Conservation (phyloP, 805 yeast genomes). For the Osmozyma mogii region DNA sequence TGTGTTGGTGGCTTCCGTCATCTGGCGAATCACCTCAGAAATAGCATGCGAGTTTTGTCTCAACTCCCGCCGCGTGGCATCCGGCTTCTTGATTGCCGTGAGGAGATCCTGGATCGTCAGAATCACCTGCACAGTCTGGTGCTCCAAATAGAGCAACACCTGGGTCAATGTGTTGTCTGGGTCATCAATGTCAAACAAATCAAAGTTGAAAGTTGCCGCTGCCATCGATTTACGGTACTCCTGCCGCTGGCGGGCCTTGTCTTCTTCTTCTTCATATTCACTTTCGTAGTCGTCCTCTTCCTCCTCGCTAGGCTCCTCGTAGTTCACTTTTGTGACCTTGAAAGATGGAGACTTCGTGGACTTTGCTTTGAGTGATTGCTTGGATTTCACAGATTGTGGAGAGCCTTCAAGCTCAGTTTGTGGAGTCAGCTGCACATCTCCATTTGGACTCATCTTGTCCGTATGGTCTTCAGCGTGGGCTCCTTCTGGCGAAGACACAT, state of each 20-base stretch:
- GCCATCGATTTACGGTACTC: slow-evolving; percentile 41
- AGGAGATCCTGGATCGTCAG: slow-evolving; percentile 80
- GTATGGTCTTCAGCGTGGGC: no score
- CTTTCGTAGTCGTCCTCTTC: slow-evolving; percentile 14
- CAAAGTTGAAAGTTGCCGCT: slow-evolving; percentile 57
- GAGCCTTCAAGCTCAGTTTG: no score
- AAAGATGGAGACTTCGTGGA: slow-evolving; percentile 6
- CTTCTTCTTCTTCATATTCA: slow-evolving; percentile 21
- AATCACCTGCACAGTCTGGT: slow-evolving; percentile 87
- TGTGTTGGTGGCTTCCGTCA: slow-evolving; percentile 82
- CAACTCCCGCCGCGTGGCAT: slow-evolving; percentile 67
- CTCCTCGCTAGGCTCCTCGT: slow-evolving; percentile 11
- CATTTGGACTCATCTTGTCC: no score
- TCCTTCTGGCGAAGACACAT: no score
- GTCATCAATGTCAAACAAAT: slow-evolving; percentile 71
- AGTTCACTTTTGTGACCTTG: slow-evolving; percentile 11
- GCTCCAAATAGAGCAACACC: slow-evolving; percentile 78
- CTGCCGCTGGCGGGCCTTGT: slow-evolving; percentile 34
- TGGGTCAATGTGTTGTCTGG: slow-evolving; percentile 87
- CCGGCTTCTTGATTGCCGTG: slow-evolving; percentile 67
- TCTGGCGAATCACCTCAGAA: slow-evolving; percentile 67
- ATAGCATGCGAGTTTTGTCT: slow-evolving; percentile 71
- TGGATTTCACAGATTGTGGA: no score
- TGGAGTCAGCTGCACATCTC: no score
- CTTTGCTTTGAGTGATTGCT: no score